Percentiles rank a stretch among this genome's conserved stretches.
phyloP scores from a whole-genome alignment of 192 early-diverging fungal species.

The Backusella macrospora region DNA sequence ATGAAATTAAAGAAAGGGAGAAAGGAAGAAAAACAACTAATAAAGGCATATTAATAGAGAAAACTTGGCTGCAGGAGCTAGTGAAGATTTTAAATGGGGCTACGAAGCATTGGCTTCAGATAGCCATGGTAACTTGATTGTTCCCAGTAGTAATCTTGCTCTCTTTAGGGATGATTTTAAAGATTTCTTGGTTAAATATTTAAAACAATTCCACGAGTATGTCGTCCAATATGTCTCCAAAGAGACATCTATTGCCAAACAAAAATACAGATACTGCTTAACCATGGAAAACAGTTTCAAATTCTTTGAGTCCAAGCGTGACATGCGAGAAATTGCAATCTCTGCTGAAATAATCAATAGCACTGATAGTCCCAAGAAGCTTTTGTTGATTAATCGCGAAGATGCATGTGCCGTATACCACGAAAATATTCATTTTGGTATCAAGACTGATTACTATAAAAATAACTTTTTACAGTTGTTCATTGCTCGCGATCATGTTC shows the following conservation, averaged over 20 bases:
- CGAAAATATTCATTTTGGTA: constrained; percentile 27
- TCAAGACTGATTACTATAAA: background rate
- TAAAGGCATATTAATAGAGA: background rate
- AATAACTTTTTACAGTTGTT: background rate
- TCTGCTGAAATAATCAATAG: constrained; percentile 38
- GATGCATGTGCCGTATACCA: constrained; percentile 49
- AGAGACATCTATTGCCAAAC: background rate
- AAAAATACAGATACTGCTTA: background rate
- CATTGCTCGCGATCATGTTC: background rate
- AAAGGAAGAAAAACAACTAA: background rate
- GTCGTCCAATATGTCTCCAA: background rate
- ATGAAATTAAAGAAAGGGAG: background rate
- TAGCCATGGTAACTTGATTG: background rate
- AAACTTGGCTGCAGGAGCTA: background rate
- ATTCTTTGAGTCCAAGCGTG: constrained; percentile 30
- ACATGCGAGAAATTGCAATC: constrained; percentile 45
- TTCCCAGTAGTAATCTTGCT: background rate
- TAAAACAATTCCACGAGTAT: background rate
- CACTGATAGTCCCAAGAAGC: constrained; percentile 39
- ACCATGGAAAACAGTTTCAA: constrained; percentile 20
- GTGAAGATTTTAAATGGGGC: background rate
- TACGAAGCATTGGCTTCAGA: background rate
- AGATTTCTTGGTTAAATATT: background rate
- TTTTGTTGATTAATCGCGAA: constrained; percentile 45
- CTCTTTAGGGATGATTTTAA: background rate